phyloP scores from a whole-genome alignment of 108 stramenopile species.

The Cyclostephanos tholiformis region DNA sequence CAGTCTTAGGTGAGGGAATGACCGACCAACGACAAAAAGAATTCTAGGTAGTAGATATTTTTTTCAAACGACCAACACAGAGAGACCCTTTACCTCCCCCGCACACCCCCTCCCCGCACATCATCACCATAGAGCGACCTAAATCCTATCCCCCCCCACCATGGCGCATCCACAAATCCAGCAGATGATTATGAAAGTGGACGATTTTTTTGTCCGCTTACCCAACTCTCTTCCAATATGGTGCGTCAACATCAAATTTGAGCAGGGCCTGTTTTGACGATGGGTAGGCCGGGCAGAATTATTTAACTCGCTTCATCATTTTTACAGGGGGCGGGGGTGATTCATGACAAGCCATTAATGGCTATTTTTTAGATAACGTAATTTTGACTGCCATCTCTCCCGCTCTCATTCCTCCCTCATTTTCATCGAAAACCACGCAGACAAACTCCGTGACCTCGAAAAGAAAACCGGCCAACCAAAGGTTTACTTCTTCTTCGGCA shows the following conservation, averaged over 20 bases:
- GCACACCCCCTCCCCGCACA: not conserved
- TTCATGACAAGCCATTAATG: not conserved
- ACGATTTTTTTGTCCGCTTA: conserved; percentile 81
- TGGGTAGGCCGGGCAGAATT: not conserved
- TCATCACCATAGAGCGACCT: not conserved
- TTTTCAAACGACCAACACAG: no score
- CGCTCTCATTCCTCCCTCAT: conserved; percentile 3
- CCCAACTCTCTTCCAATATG: conserved; percentile 77
- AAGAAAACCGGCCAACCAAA: conserved; percentile 82
- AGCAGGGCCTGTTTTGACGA: not conserved
- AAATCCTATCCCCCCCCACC: conserved; percentile 19
- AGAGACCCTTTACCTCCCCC: not conserved
- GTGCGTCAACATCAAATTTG: conserved; percentile 52
- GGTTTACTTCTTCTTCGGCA: conserved; percentile 68
- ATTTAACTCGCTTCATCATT: not conserved
- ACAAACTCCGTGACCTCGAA: conserved; percentile 75
- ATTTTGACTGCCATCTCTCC: conserved; percentile 6
- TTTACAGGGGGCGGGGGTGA: not conserved
- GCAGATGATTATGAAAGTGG: conserved; percentile 56
- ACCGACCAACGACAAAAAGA: no score
- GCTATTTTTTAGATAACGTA: not conserved
- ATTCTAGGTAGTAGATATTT: no score
- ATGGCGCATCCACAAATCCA: conserved; percentile 74
- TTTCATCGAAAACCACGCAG: conserved; percentile 46
- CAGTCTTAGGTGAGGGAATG: no score